Conservation (phyloP, 306 rosid genomes). For the Gynostemma pentaphyllum region DNA sequence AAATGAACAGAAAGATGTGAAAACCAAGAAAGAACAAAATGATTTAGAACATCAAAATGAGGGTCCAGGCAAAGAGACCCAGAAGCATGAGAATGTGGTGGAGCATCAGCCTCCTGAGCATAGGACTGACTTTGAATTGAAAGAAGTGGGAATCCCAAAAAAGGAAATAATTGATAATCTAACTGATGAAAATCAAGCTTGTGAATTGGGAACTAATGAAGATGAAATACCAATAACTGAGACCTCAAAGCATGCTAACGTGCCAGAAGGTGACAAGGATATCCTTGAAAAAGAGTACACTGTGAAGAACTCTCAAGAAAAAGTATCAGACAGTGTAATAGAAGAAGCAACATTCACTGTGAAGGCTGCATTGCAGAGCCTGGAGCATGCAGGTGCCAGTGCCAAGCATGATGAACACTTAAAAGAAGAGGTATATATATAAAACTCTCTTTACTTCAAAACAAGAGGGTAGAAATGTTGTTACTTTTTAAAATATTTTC, state of each 20-base stretch:
- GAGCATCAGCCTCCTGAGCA: no score
- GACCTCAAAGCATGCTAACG: neutral
- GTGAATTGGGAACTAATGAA: neutral
- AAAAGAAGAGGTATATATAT: neutral
- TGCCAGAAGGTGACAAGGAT: neutral
- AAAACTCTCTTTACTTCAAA: neutral
- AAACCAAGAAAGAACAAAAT: no score
- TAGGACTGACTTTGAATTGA: no score
- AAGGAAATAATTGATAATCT: neutral
- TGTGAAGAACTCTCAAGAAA: neutral
- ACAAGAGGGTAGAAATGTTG: neutral
- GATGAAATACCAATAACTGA: neutral
- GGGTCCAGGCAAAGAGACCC: no score
- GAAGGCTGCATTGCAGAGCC: neutral
- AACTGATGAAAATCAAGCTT: neutral
- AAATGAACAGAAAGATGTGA: no score
- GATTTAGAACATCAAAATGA: no score
- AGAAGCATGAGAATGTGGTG: no score
- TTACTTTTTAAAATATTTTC: neutral
- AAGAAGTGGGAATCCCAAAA: neutral
- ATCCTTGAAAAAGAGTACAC: neutral
- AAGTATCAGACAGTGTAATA: neutral
- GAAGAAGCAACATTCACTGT: neutral
- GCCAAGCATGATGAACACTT: neutral
- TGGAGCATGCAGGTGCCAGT: neutral